These are phyloP conservation scores for Schizochytrium sp. DNA, from an alignment of 108 stramenopile species.

Conservation along the genomic window DNA sequence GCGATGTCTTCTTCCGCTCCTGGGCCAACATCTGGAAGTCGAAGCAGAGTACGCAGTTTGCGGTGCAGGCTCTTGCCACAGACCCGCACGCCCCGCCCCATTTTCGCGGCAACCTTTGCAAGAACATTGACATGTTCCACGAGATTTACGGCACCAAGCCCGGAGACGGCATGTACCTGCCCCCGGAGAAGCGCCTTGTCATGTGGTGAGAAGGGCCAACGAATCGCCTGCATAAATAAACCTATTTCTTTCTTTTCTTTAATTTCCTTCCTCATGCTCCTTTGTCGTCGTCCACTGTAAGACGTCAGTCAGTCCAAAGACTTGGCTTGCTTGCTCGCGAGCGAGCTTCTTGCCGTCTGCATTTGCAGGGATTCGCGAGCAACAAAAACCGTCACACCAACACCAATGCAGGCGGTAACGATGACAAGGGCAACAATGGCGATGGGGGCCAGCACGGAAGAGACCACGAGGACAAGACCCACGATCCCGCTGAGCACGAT, in stretches of 20 bases:
- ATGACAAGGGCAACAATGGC: background rate
- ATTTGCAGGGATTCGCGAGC: background rate
- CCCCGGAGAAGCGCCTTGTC: constrained; percentile 52
- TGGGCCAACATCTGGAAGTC: background rate
- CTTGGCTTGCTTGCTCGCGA: too few species aligned
- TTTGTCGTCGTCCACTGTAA: too few species aligned
- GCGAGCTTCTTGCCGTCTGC: too few species aligned
- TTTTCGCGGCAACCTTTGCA: constrained; percentile 63
- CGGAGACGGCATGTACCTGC: constrained; percentile 56
- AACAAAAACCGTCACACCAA: background rate
- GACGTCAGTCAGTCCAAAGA: too few species aligned
- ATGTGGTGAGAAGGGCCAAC: constrained; percentile 54
- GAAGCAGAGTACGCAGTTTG: constrained; percentile 62
- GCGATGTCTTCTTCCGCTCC: background rate
- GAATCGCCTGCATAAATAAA: background rate
- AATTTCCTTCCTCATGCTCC: background rate
- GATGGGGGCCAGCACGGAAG: background rate
- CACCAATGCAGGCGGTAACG: background rate
- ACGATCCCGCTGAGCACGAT: background rate
- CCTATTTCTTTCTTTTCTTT: background rate
- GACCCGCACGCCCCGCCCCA: constrained; percentile 77
- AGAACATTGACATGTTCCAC: constrained; percentile 66
- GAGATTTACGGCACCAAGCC: constrained; percentile 52
- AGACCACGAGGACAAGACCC: background rate
- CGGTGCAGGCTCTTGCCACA: constrained; percentile 64